Conservation (phyloP, 169 alveolate genomes). For the Neospora caninum region DNA sequence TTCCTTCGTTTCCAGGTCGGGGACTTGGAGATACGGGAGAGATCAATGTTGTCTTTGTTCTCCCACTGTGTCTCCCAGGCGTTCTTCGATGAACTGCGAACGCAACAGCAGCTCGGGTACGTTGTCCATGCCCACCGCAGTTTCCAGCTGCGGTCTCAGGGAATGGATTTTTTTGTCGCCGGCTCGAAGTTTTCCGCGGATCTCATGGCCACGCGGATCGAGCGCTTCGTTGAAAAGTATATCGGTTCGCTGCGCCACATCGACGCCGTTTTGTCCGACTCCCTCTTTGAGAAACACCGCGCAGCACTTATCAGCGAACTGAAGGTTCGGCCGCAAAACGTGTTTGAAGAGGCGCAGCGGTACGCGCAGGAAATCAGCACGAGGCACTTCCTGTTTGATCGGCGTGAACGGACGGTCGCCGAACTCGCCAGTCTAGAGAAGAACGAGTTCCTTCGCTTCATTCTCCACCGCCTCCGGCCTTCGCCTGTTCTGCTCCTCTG, state of each 20-base stretch:
- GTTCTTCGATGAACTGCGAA: slow-evolving; percentile 29
- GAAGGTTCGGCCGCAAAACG: slow-evolving; percentile 17
- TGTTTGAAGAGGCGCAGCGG: slow-evolving; percentile 35
- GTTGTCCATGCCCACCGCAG: neutral
- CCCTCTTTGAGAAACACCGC: neutral
- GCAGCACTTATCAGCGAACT: slow-evolving; percentile 9
- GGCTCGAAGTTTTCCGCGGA: neutral
- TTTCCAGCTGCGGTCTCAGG: slow-evolving; percentile 23
- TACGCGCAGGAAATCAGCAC: neutral
- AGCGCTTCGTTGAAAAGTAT: neutral
- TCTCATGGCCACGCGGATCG: slow-evolving; percentile 1
- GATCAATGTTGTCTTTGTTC: neutral
- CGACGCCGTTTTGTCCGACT: neutral
- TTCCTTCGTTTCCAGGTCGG: slow-evolving; percentile 24
- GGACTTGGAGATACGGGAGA: neutral
- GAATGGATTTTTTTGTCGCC: neutral
- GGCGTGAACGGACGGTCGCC: neutral
- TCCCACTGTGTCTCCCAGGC: slow-evolving; percentile 22
- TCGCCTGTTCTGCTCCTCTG: slow-evolving; percentile 18
- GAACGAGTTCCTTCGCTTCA: slow-evolving; percentile 6
- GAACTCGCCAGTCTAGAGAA: neutral
- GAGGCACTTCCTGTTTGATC: neutral
- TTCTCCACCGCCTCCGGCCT: neutral
- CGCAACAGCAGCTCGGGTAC: slow-evolving; percentile 39
- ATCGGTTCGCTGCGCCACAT: neutral